Percentiles rank a stretch among this genome's conserved stretches.
phyloP scores from a whole-genome alignment of 371 early-diverging fungal species.

The Chytridium lagenaria region DNA sequence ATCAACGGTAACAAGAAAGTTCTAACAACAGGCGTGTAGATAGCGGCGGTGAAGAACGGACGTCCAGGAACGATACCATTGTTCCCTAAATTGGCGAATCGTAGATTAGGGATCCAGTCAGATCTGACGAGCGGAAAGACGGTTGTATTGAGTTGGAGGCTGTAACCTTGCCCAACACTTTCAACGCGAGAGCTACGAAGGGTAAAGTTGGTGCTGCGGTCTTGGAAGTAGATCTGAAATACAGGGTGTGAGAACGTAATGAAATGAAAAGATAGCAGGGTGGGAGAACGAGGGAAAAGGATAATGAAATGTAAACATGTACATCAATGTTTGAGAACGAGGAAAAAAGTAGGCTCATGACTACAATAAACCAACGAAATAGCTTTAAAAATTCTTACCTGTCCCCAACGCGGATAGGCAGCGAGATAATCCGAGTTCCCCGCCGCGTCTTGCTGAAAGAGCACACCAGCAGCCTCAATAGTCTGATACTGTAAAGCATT shows the following conservation, averaged over 20 bases:
- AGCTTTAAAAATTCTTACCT: not conserved
- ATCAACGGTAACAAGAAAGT: not conserved
- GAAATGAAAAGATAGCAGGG: not conserved
- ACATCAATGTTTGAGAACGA: too few species aligned
- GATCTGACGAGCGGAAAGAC: not conserved
- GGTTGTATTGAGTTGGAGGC: not conserved
- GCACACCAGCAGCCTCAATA: not conserved
- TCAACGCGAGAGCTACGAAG: not conserved
- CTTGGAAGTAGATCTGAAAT: constrained; percentile 14
- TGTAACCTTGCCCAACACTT: not conserved
- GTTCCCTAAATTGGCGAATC: not conserved
- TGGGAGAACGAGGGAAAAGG: not conserved
- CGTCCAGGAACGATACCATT: constrained; percentile 6
- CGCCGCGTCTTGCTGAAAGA: not conserved
- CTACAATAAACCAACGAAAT: not conserved
- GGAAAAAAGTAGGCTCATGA: too few species aligned
- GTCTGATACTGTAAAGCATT: not conserved
- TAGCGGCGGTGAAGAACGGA: not conserved
- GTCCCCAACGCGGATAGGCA: not conserved
- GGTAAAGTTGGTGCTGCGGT: not conserved
- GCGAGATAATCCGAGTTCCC: constrained; percentile 3
- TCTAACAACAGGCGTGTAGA: not conserved
- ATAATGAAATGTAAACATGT: too few species aligned
- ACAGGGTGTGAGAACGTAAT: not conserved
- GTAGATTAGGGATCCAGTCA: constrained; percentile 1